Conservation (phyloP, 225 moss, liverwort and hornwort genomes). For the Asterella californica region DNA sequence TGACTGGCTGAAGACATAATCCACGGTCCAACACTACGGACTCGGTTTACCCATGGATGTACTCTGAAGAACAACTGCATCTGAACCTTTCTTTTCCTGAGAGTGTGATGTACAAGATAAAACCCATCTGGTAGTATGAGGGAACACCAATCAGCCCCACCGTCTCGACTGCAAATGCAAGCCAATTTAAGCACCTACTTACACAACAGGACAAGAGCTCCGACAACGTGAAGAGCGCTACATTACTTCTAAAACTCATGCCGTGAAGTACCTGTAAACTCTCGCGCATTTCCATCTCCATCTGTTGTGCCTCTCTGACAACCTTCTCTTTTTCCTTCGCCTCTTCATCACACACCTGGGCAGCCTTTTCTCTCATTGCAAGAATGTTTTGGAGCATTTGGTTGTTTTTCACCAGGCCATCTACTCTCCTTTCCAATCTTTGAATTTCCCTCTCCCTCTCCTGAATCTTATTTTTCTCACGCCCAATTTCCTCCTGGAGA, state of each 20-base stretch:
- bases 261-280: slow-evolving; percentile 49
- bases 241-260: background rate
- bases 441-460: slow-evolving; percentile 73
- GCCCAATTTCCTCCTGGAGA: slow-evolving; percentile 59
- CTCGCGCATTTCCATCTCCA: slow-evolving; percentile 76
- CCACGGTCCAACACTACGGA: too few relatives aligned
- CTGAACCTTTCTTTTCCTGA: background rate
- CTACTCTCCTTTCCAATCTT: slow-evolving; percentile 56
- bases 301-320: slow-evolving; percentile 45
- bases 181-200: background rate
- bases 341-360: slow-evolving; percentile 41
- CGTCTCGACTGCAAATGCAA: background rate
- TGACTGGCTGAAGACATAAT: background rate
- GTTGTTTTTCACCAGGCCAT: slow-evolving; percentile 58
- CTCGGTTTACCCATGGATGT: too few relatives aligned
- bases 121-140: background rate
- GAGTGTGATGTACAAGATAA: background rate
- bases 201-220: background rate
- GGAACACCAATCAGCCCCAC: background rate
- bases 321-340: slow-evolving; percentile 61
- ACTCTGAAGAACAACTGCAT: too few relatives aligned
- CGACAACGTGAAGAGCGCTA: too few relatives aligned
- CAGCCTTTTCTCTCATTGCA: slow-evolving; percentile 69
- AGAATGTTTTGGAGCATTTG: slow-evolving; percentile 68
- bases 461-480: slow-evolving; percentile 51